A percentile compares a stretch with the other conserved stretches of the same genome.
Evolutionary conservation across 371 early-diverging fungal genomes (phyloP).

Genomic region (Mortierella sp.): DNA sequence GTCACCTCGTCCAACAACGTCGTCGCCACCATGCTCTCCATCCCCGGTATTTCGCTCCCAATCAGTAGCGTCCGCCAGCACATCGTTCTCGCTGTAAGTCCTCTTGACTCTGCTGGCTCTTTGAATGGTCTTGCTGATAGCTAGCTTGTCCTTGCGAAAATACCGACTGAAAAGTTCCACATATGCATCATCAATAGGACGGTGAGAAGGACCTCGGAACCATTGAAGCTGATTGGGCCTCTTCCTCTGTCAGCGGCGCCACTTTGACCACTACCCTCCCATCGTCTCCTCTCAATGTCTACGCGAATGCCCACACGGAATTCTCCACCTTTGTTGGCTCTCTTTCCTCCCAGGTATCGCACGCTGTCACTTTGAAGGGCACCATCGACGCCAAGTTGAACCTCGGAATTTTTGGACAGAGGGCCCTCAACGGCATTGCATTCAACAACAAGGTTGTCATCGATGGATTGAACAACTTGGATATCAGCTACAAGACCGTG

Average conservation of each 20-base stretch:
- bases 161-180: neutral
- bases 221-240: slow-evolving; percentile 27
- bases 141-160: neutral
- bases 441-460: slow-evolving; percentile 26
- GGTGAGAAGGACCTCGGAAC: slow-evolving; percentile 32
- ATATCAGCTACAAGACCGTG: slow-evolving; percentile 15
- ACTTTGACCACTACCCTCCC: slow-evolving; percentile 32
- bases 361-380: slow-evolving; percentile 30
- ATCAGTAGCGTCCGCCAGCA: slow-evolving; percentile 28
- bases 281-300: slow-evolving; percentile 29
- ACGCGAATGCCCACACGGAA: slow-evolving; percentile 20
- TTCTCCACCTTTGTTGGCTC: slow-evolving; percentile 34
- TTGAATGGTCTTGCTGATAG: too few species aligned
- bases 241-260: slow-evolving; percentile 20
- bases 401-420: slow-evolving; percentile 35
- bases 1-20: slow-evolving; percentile 34
- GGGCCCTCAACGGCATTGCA: slow-evolving; percentile 36
- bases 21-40: slow-evolving; percentile 41
- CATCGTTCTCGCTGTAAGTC: slow-evolving; percentile 30
- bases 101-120: too few species aligned
- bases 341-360: slow-evolving; percentile 14
- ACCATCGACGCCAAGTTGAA: slow-evolving; percentile 37
- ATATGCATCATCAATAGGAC: slow-evolving; percentile 13
- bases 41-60: slow-evolving; percentile 43
- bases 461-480: slow-evolving; percentile 33